Evolutionary conservation across 352 stramenopile genomes (phyloP), one percentile per base, ranked within the genome.

Genomic region (Globisporangium parvum): DNA sequence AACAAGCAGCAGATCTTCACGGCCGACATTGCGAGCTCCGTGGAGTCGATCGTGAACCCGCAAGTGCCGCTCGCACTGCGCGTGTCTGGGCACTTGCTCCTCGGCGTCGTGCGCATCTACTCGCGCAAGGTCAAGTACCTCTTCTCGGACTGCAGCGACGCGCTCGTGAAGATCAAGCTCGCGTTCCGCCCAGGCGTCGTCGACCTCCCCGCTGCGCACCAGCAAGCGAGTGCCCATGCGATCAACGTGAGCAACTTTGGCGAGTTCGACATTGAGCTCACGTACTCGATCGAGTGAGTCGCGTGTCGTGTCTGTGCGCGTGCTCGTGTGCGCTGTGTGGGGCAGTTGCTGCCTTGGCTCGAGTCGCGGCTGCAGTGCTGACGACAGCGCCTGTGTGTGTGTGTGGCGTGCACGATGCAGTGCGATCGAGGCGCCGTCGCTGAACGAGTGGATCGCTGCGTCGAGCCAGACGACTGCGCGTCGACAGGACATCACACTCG

Each of bases 31-130:
- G 77, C 91, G 60, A 85, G 77, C 65, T 98, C 94, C 24, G 96
- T 99, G 18, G 89, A 98, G 23, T 95, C 86, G 57, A 98, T 99
- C 62, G 85, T 98, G 47, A 95, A 99, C 70, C 96, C 97, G 20
- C 86, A 96, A 52, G 93, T 98, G 39, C 96, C 96, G 31, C 84
- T 99, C 5, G 97, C 97, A 40, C 77, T 99, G 55, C 93, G 97
- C 35, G 93, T 99, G 26, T 98, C 93, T 0, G 96, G 97, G 31
- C 96, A 99, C 67, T 76, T 99, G 53, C 70, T 99, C 47, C 80
- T 99, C 10, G 97, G 97, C 47, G 95, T 99, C 18, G 97, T 99
- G 37, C 92, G 97, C 47, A 99, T 99, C 59, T 99, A 99, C 74
- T 96, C 82, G 44, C 85, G 95, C 47, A 98, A 99, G 59, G 87